Evolutionary conservation across 2,329 filamentous ascomycete genomes (phyloP).

Genomic region (Trichoderma semiorbis): DNA sequence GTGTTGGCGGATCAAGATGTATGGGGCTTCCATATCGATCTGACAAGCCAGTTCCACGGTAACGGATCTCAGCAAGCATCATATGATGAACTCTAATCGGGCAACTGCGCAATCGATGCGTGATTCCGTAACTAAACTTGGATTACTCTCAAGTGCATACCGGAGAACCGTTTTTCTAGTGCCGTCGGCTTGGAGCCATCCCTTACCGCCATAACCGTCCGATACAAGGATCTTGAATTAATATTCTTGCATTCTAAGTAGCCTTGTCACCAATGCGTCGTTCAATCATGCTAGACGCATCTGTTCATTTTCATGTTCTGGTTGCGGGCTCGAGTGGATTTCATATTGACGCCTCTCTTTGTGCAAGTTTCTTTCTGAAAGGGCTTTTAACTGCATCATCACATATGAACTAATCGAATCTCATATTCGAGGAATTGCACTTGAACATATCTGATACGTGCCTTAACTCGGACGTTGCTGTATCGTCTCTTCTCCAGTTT

Average conservation of each 20-base stretch:
- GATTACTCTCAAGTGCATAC: background rate
- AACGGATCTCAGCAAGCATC: background rate
- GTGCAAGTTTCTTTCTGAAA: background rate
- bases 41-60: background rate
- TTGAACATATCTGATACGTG: background rate
- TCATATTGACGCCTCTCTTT: background rate
- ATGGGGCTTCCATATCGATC: background rate
- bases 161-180: background rate
- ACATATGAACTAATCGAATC: background rate
- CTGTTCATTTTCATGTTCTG: background rate
- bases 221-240: background rate
- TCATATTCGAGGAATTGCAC: background rate
- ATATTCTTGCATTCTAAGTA: background rate
- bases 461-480: background rate
- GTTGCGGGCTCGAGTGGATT: background rate
- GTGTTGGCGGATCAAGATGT: background rate
- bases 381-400: no score
- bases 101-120: constrained; percentile 10
- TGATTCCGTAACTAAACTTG: background rate
- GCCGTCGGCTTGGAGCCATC: background rate
- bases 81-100: background rate
- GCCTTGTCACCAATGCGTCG: background rate
- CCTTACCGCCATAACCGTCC: background rate
- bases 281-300: background rate
- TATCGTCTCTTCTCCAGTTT: background rate